phyloP scores from a whole-genome alignment of 164 flowering plant species.

The Malania oleifera region DNA sequence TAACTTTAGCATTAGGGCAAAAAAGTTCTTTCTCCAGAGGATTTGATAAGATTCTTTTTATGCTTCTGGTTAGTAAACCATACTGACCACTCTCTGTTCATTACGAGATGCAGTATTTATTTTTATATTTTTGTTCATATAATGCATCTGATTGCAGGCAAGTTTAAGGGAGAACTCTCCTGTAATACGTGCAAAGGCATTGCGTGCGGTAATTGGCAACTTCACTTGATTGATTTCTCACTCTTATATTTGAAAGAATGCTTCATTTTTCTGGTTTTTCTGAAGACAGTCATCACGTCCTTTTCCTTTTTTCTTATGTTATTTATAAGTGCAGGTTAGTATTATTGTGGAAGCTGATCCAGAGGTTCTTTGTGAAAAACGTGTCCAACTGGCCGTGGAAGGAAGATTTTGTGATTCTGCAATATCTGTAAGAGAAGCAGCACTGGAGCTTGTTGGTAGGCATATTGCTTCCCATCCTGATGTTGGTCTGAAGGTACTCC shows the following conservation, averaged over 20 bases:
- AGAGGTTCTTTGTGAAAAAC: conserved; percentile 77
- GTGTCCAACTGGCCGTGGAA: conserved; percentile 94
- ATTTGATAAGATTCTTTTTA: conserved; percentile 83
- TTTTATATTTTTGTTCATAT: no score
- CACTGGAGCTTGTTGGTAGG: conserved; percentile 95
- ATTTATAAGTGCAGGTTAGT: conserved; percentile 60
- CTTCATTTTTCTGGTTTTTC: conserved; percentile 1
- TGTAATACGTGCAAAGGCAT: conserved; percentile 82
- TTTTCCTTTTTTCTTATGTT: conserved; percentile 1
- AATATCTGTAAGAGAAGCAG: conserved; percentile 95
- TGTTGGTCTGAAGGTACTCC: conserved; percentile 84
- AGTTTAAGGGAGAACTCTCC: conserved; percentile 91
- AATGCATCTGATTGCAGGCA: conserved; percentile 43
- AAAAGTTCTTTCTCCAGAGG: conserved; percentile 87
- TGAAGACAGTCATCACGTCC: neutral
- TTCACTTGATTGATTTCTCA: neutral
- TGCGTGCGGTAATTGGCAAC: conserved; percentile 66
- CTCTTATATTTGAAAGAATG: conserved; percentile 1
- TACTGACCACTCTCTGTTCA: conserved; percentile 2
- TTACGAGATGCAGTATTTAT: neutral
- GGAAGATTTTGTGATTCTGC: conserved; percentile 97
- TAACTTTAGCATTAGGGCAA: conserved; percentile 75
- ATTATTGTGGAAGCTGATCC: conserved; percentile 97
- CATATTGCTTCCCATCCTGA: conserved; percentile 99
- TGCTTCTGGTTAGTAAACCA: conserved; percentile 67